Conservation (phyloP, 2,329 filamentous ascomycete genomes). For the Graphium sp. region DNA sequence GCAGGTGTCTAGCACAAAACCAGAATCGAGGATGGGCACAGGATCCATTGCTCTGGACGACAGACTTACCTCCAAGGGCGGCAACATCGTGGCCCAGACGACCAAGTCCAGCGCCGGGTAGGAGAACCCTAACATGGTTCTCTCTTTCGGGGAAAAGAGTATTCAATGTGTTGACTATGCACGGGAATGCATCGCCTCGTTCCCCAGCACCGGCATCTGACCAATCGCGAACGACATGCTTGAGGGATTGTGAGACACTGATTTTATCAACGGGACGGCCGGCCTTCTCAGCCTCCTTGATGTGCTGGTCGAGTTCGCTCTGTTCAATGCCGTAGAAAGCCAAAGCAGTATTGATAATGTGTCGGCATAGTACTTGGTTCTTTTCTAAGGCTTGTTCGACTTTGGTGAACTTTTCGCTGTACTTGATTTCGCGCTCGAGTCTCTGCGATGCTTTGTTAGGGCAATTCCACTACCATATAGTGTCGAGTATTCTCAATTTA, state of each 20-base stretch:
- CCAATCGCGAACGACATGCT: constrained; percentile 42
- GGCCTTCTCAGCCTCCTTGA: constrained; percentile 17
- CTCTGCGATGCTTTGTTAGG: constrained; percentile 12
- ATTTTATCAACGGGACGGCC: constrained; percentile 24
- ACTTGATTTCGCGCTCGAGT: constrained; percentile 38
- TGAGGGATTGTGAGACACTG: constrained; percentile 33
- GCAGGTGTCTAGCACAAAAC: background rate
- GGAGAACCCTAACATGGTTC: constrained; percentile 18
- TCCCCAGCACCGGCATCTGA: constrained; percentile 27
- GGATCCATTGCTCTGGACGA: background rate
- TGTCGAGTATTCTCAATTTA: background rate
- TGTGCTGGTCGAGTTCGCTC: constrained; percentile 24
- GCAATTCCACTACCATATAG: too few species aligned
- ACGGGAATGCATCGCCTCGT: constrained; percentile 22
- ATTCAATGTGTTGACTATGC: constrained; percentile 16
- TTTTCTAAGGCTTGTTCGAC: constrained; percentile 21
- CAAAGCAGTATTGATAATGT: constrained; percentile 25
- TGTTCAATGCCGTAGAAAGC: constrained; percentile 25
- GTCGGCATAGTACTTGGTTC: constrained; percentile 27
- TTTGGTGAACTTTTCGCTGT: constrained; percentile 32
- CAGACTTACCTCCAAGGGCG: constrained; percentile 16
- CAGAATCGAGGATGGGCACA: background rate
- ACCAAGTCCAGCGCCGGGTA: constrained; percentile 36
- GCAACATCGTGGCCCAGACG: constrained; percentile 33
- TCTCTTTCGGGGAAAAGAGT: constrained; percentile 13